Evolutionary conservation across 2,329 filamentous ascomycete genomes (phyloP).

Genomic region (Huntiella savannae): DNA sequence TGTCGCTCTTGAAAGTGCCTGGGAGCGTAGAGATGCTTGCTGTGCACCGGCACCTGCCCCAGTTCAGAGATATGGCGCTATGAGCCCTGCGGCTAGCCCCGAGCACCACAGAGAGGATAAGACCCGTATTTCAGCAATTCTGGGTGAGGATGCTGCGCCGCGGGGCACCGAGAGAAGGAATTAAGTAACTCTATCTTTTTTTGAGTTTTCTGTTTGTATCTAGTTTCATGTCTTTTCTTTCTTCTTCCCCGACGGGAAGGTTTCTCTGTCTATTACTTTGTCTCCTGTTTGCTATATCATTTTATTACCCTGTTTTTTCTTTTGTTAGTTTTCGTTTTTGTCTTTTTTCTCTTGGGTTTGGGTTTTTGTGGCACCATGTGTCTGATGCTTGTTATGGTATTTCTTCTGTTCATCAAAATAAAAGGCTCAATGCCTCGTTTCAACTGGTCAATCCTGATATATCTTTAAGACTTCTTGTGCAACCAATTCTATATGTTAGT

Average conservation of each 20-base stretch:
- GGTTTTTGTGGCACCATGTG: not conserved
- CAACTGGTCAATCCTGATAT: too few relatives aligned
- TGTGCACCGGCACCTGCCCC: not conserved
- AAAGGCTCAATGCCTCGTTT: too few relatives aligned
- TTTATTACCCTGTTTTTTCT: conserved; percentile 1
- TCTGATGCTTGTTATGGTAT: too few relatives aligned
- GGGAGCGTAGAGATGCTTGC: conserved; percentile 24
- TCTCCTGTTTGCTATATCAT: conserved; percentile 5
- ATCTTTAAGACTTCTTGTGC: too few relatives aligned
- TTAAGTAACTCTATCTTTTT: conserved; percentile 16
- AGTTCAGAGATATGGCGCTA: conserved; percentile 21
- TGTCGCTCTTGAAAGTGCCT: conserved; percentile 49
- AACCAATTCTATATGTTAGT: too few relatives aligned
- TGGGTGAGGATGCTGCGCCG: conserved; percentile 40
- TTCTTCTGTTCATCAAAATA: too few relatives aligned
- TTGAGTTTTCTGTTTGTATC: conserved; percentile 5
- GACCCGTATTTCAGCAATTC: conserved; percentile 43
- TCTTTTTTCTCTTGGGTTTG: not conserved
- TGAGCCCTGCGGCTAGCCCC: conserved; percentile 34
- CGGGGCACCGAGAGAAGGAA: conserved; percentile 18
- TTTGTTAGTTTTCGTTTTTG: not conserved
- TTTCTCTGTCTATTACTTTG: not conserved
- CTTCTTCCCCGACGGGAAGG: not conserved
- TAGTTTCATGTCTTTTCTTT: conserved; percentile 6
- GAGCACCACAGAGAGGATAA: conserved; percentile 28